Evolutionary conservation across 2,329 filamentous ascomycete species (phyloP).

Genomic region (Penicillium corylophilum): DNA sequence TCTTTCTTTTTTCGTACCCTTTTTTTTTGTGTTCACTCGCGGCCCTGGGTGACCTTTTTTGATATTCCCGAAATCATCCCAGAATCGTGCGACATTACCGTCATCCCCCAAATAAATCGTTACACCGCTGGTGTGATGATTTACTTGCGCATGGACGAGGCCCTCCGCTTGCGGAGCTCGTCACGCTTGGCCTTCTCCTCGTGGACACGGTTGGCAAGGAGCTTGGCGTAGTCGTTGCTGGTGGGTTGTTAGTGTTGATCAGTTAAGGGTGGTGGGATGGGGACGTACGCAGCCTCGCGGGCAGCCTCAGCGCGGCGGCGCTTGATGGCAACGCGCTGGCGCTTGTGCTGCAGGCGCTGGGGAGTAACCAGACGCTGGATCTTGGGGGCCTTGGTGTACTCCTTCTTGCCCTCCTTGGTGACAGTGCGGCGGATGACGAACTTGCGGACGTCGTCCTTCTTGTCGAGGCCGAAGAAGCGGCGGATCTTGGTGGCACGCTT

Average conservation of each 20-base stretch:
- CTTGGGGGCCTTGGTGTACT: constrained; percentile 99
- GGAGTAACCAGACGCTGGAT: constrained; percentile 99
- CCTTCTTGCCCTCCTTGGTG: constrained; percentile 91
- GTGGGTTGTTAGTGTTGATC: constrained; percentile 24
- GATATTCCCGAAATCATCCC: constrained; percentile 28
- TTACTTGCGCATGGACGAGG: constrained; percentile 91
- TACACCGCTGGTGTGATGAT: constrained; percentile 34
- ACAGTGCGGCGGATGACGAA: constrained; percentile 99
- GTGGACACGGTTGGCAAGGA: constrained; percentile 94
- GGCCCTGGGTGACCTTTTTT: constrained; percentile 22
- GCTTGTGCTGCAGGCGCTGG: constrained; percentile 99
- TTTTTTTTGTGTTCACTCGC: constrained; percentile 25
- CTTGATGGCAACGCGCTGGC: constrained; percentile 97
- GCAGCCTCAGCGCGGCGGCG: constrained; percentile 93
- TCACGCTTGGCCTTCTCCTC: constrained; percentile 94
- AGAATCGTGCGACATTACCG: constrained; percentile 39
- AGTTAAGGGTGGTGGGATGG: constrained; percentile 30
- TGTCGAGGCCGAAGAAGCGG: constrained; percentile 99
- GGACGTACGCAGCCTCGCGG: constrained; percentile 97
- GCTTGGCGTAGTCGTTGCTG: constrained; percentile 93
- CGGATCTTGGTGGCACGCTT: constrained; percentile 99
- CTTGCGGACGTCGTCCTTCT: constrained; percentile 99
- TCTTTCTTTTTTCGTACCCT: constrained; percentile 18
- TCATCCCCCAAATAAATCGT: constrained; percentile 32
- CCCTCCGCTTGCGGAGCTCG: constrained; percentile 94